phyloP scores from a whole-genome alignment of 2,329 filamentous ascomycete species.

The Canariomyces notabilis region DNA sequence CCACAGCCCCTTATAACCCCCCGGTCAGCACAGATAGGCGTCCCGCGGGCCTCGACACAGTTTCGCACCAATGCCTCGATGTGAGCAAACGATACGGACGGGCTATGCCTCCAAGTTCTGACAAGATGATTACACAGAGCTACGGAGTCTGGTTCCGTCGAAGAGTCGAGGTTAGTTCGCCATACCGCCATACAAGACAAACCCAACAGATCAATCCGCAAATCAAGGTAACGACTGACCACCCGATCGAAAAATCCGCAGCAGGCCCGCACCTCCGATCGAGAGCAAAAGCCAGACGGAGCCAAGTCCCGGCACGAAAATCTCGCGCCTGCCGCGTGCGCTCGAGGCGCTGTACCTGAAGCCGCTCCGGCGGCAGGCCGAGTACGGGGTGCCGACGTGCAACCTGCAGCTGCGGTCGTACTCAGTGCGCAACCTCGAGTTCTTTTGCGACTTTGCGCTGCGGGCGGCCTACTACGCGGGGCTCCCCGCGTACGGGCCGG shows the following conservation, averaged over 20 bases:
- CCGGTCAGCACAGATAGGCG: constrained; percentile 15
- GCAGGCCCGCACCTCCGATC: background rate
- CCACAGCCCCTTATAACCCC: constrained; percentile 23
- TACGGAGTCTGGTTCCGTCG: background rate
- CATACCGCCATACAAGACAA: too few relatives aligned
- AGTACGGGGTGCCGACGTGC: constrained; percentile 77
- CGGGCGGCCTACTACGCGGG: constrained; percentile 91
- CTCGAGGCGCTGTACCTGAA: constrained; percentile 83
- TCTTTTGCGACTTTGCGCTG: constrained; percentile 91
- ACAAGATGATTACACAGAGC: constrained; percentile 4
- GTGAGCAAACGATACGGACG: constrained; percentile 15
- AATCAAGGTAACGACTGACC: too few relatives aligned
- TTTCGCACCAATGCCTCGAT: constrained; percentile 24
- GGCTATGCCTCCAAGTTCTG: background rate
- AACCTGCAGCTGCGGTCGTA: constrained; percentile 92
- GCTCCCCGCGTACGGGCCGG: constrained; percentile 77
- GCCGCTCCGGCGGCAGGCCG: constrained; percentile 69
- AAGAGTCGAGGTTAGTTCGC: constrained; percentile 13
- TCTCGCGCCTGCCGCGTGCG: constrained; percentile 63
- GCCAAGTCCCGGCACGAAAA: background rate
- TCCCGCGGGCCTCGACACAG: constrained; percentile 20
- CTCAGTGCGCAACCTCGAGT: constrained; percentile 82
- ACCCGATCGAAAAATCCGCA: too few relatives aligned
- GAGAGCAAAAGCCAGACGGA: background rate
- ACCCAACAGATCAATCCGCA: too few relatives aligned